Evolutionary conservation across 257 asterid species (phyloP), one percentile per base, ranked within the genome.

Genomic region (Thymus mandschuricus): DNA sequence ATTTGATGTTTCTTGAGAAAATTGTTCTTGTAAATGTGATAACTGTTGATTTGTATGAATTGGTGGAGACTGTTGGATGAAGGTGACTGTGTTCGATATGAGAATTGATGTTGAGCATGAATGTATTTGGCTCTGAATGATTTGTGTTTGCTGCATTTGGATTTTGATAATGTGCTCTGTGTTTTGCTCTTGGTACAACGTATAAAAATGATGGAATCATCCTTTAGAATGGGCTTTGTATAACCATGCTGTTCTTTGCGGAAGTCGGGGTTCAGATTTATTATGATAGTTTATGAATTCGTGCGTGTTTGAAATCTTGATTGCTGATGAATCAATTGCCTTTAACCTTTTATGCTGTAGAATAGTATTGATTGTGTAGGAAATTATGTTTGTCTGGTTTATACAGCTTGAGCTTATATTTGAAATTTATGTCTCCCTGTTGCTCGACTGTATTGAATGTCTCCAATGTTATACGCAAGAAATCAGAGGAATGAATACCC

Each of bases 51-150:
- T 11, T 45, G 35, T 34, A 13, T 64, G 9, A 30, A 43, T 68
- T 27, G 15, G 50, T 38, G 13, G 1, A 51, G 10, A 51, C 57
- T 51, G 30, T 52, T 52, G 2, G 58, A 52, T 52, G 30, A 52
- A 51, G 2, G 58, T 46, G 35, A 12, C 33, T 50, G 55, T 43
- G 48, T 50, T 64, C 63, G 54, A 34, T 35, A 34, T 68, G 52
- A 10, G 4, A 45, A 56, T 75, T 63, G 68, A 8, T 44, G 31
- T 45, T 68, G 67, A 30, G 10, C 15, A 52, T 46, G 72, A 60
- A 70, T 10, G 51, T 74, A 21, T 58, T 5, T 11, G 40, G 44
- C 15, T n/a, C 59, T 29, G 43, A 1, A n/a, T 44, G 40, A 7
- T 69, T 4, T 45, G 8, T 35, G 52, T 56, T 62, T 48, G 21